A percentile compares a stretch with the other conserved stretches of the same genome.
Evolutionary conservation across 768 basidiomycete species (phyloP).

Genomic region (Lepiota venenata): DNA sequence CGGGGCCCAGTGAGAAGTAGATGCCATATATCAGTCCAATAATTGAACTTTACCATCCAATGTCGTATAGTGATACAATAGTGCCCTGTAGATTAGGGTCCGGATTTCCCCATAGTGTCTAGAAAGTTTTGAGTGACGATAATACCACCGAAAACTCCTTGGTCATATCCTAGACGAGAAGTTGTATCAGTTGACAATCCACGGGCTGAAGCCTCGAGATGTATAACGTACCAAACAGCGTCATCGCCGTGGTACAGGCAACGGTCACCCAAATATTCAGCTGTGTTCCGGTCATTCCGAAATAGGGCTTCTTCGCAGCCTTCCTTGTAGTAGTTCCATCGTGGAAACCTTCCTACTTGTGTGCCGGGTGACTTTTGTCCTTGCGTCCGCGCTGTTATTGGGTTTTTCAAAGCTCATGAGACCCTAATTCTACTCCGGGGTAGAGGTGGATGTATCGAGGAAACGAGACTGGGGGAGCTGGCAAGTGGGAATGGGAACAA

Average conservation of each 20-base stretch:
- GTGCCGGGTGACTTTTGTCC: not conserved
- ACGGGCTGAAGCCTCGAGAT: not conserved
- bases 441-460: not conserved
- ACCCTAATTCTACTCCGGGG: not conserved
- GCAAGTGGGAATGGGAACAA: not conserved
- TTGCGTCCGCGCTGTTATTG: not conserved
- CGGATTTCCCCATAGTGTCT: conserved; percentile 45
- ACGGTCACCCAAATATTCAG: conserved; percentile 47
- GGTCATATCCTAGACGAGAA: conserved; percentile 40
- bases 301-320: conserved; percentile 28
- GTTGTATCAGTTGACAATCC: not conserved
- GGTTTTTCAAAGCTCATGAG: conserved; percentile 9
- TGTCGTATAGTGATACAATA: conserved; percentile 49
- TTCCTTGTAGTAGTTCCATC: not conserved
- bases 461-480: not conserved
- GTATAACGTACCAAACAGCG: conserved; percentile 37
- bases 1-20: not conserved
- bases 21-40: not conserved
- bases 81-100: conserved; percentile 41
- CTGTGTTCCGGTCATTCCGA: conserved; percentile 40
- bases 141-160: conserved; percentile 51
- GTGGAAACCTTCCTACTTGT: not conserved
- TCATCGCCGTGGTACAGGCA: conserved; percentile 50
- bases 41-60: conserved; percentile 36
- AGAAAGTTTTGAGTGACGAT: conserved; percentile 46